Percentiles rank a stretch among this genome's conserved stretches.
These are phyloP conservation scores for Ogataea nitratoaversa DNA, from an alignment of 805 yeast species.

Conservation along the genomic window DNA sequence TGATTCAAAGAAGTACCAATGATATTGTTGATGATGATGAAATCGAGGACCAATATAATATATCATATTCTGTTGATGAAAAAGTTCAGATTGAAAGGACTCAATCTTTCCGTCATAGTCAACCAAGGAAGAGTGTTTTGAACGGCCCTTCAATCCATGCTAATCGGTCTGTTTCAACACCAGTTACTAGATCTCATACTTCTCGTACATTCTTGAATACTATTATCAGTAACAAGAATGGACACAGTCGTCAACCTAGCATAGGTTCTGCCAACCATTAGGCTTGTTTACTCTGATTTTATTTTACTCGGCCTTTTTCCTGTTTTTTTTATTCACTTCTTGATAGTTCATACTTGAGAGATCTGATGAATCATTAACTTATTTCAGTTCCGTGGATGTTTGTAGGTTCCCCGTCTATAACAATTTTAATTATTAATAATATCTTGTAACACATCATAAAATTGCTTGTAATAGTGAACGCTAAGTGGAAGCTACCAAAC, in stretches of 20 bases:
- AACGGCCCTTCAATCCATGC: constrained; percentile 2
- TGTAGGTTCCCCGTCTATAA: too few relatives aligned
- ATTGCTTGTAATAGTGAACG: too few relatives aligned
- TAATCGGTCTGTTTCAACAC: constrained; percentile 10
- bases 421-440: too few relatives aligned
- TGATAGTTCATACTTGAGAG: too few relatives aligned
- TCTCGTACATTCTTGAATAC: constrained; percentile 14
- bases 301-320: background rate
- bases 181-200: constrained; percentile 13
- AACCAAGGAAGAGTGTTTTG: constrained; percentile 17
- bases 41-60: constrained; percentile 33
- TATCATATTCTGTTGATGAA: constrained; percentile 24
- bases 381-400: too few relatives aligned
- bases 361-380: too few relatives aligned
- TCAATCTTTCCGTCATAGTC: constrained; percentile 25
- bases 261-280: background rate
- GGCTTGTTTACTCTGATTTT: background rate
- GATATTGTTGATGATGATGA: constrained; percentile 50
- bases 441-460: too few relatives aligned
- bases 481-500: too few relatives aligned
- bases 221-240: constrained; percentile 6
- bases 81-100: constrained; percentile 26
- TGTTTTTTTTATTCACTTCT: too few relatives aligned
- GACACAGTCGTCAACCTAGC: constrained; percentile 2
- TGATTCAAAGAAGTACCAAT: constrained; percentile 61